Percentiles rank a stretch among this genome's conserved stretches.
Evolutionary conservation across 208 protist genomes (phyloP).

Genomic region (Angomonas ambiguus): DNA sequence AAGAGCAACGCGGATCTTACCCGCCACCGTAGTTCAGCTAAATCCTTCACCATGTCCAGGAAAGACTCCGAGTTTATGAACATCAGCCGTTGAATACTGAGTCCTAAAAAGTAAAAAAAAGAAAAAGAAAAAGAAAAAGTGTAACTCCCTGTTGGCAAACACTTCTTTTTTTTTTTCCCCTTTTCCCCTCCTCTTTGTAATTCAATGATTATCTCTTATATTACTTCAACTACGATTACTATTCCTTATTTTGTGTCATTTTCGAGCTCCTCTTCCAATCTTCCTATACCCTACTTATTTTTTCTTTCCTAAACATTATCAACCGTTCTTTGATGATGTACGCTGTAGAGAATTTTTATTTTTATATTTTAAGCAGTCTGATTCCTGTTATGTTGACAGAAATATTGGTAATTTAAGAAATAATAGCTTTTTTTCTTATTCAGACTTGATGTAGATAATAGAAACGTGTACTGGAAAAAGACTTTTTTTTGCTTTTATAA

Average conservation of each 20-base stretch:
- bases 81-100: background rate
- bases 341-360: too few relatives aligned
- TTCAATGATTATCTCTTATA: background rate
- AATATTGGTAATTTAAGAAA: too few relatives aligned
- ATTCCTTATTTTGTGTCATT: background rate
- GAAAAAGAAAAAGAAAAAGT: background rate
- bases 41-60: conserved; percentile 3
- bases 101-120: background rate
- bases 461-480: too few relatives aligned
- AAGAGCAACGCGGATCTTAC: conserved; percentile 10
- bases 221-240: too few relatives aligned
- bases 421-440: too few relatives aligned
- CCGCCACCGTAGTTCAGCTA: background rate
- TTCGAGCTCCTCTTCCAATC: background rate
- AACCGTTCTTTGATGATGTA: too few relatives aligned
- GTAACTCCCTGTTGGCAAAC: too few relatives aligned
- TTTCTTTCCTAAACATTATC: conserved; percentile 9
- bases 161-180: conserved; percentile 4
- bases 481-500: background rate
- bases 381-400: too few relatives aligned
- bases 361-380: too few relatives aligned
- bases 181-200: background rate
- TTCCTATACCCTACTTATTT: background rate
- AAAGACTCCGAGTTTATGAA: background rate
- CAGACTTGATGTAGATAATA: too few relatives aligned